Conservation (phyloP, 1,284 basidiomycete genomes). For the Trichosporon asahii region DNA sequence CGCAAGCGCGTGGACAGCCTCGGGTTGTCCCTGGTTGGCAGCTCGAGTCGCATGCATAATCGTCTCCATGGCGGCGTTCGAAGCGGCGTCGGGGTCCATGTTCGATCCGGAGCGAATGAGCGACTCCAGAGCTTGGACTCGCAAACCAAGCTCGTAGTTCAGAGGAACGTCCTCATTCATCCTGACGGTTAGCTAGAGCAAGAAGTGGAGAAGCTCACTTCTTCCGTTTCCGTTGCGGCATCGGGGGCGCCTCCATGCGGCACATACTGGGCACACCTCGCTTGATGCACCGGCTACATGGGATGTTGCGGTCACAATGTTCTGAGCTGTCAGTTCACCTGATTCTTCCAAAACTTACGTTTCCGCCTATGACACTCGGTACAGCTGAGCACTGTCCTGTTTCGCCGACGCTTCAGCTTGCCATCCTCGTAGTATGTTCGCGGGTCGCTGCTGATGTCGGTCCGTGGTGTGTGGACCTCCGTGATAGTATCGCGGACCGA, state of each 20-base stretch:
- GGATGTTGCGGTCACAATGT: constrained; percentile 51
- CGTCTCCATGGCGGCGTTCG: constrained; percentile 42
- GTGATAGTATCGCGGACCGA: background rate
- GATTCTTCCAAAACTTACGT: no score
- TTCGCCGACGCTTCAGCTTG: constrained; percentile 41
- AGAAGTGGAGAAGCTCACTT: constrained; percentile 30
- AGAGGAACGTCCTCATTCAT: constrained; percentile 33
- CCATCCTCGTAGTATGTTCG: constrained; percentile 29
- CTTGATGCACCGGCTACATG: constrained; percentile 49
- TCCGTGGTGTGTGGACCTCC: background rate
- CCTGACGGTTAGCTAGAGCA: constrained; percentile 3
- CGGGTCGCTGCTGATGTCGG: constrained; percentile 6
- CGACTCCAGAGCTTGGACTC: constrained; percentile 46
- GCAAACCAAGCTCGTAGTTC: constrained; percentile 41
- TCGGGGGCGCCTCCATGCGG: constrained; percentile 44
- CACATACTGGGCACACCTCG: constrained; percentile 49
- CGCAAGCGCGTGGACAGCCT: constrained; percentile 42
- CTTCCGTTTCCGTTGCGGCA: constrained; percentile 39
- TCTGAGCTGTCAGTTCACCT: constrained; percentile 29
- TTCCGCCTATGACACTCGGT: constrained; percentile 49
- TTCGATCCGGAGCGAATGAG: constrained; percentile 43
- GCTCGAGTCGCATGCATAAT: constrained; percentile 46
- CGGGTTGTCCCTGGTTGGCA: constrained; percentile 40
- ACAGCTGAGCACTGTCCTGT: constrained; percentile 48
- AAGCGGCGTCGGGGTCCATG: constrained; percentile 40